These are phyloP conservation scores for Chrysanthemum makinoi DNA, from an alignment of 129 eudicot species.

Conservation along the genomic window DNA sequence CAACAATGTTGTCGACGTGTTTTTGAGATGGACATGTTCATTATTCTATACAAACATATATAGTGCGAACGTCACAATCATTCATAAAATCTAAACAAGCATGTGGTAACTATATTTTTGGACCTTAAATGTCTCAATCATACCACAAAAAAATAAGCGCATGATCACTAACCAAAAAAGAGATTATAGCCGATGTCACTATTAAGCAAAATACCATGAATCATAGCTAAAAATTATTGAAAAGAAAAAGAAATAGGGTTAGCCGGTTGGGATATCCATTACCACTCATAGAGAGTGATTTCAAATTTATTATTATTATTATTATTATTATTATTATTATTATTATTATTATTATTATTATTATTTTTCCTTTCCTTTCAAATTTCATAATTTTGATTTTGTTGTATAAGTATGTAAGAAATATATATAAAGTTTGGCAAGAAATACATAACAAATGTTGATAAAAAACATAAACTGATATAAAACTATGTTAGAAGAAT, in stretches of 20 bases:
- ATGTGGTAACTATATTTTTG: slow-evolving; percentile 35
- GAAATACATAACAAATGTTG: too few species aligned
- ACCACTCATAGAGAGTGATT: too few species aligned
- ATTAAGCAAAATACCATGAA: slow-evolving; percentile 16
- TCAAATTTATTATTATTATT: too few species aligned
- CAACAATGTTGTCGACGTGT: not conserved
- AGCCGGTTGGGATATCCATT: too few species aligned
- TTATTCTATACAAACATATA: slow-evolving; percentile 19
- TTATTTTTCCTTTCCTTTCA: too few species aligned
- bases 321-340: too few species aligned
- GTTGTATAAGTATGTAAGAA: too few species aligned
- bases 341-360: too few species aligned
- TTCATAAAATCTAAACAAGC: slow-evolving; percentile 31
- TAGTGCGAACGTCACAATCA: slow-evolving; percentile 21
- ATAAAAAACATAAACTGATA: too few species aligned
- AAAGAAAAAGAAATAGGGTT: not conserved
- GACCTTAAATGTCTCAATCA: slow-evolving; percentile 38
- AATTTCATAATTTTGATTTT: too few species aligned
- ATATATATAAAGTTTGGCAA: too few species aligned
- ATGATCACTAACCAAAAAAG: slow-evolving; percentile 26
- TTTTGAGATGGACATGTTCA: slow-evolving; percentile 14
- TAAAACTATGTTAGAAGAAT: too few species aligned
- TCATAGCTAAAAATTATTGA: not conserved
- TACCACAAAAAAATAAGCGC: slow-evolving; percentile 28
- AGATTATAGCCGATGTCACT: slow-evolving; percentile 21